These are phyloP conservation scores for Botryotinia calthae DNA, from an alignment of 2,329 filamentous ascomycete species.

Conservation along the genomic window DNA sequence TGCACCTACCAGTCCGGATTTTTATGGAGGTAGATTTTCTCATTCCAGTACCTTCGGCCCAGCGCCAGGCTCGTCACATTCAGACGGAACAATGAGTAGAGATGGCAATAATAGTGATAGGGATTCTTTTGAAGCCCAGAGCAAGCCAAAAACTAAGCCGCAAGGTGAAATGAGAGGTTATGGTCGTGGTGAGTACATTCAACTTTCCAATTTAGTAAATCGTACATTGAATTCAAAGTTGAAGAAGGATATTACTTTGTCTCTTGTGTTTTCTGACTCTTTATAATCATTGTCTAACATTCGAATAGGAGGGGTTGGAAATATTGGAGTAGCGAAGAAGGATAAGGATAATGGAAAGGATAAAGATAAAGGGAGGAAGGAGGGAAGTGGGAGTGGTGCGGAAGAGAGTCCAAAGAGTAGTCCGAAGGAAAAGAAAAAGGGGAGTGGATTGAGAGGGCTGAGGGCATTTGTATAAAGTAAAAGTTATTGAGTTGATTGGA, in stretches of 20 bases:
- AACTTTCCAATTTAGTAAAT: background rate
- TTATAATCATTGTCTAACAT: slow-evolving; percentile 11
- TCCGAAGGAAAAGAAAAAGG: slow-evolving; percentile 15
- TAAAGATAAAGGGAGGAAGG: slow-evolving; percentile 9
- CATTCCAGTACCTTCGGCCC: slow-evolving; percentile 1
- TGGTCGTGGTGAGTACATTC: slow-evolving; percentile 50
- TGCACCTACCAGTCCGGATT: slow-evolving; percentile 3
- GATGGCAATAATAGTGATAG: slow-evolving; percentile 14
- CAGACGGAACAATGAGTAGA: slow-evolving; percentile 6
- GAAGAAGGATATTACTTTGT: background rate
- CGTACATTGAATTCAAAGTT: background rate
- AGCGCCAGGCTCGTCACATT: slow-evolving; percentile 14
- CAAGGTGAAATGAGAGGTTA: slow-evolving; percentile 51
- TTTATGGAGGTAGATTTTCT: slow-evolving; percentile 12
- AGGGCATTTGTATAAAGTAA: slow-evolving; percentile 16
- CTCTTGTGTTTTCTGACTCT: background rate
- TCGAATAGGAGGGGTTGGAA: slow-evolving; percentile 15
- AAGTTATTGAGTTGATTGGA: slow-evolving; percentile 7
- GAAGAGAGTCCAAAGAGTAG: slow-evolving; percentile 25
- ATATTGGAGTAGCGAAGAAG: slow-evolving; percentile 7
- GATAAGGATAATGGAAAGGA: slow-evolving; percentile 18
- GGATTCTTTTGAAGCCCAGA: slow-evolving; percentile 40
- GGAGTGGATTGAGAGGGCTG: background rate
- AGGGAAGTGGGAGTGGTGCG: slow-evolving; percentile 21
- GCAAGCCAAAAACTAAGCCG: slow-evolving; percentile 46